Evolutionary conservation across 2,329 filamentous ascomycete species (phyloP).

Genomic region (Exophiala calicioides): DNA sequence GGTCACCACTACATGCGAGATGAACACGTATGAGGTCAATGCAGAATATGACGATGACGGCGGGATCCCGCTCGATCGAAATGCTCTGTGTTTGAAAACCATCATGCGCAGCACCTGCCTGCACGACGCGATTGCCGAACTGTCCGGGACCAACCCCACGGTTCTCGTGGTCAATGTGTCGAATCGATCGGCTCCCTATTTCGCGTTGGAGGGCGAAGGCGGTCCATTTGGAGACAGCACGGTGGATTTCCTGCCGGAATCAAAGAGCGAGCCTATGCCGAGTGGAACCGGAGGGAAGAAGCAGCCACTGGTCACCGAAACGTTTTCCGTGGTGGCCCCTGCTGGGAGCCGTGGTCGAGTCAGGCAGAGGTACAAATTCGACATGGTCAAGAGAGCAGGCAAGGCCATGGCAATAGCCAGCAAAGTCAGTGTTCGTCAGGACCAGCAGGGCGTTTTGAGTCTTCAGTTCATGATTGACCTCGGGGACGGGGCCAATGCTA

Average conservation of each 20-base stretch:
- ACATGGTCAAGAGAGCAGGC: constrained; percentile 78
- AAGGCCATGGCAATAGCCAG: constrained; percentile 91
- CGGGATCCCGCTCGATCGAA: constrained; percentile 84
- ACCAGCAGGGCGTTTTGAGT: constrained; percentile 86
- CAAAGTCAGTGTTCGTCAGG: constrained; percentile 88
- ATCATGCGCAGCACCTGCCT: constrained; percentile 73
- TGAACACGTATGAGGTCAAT: constrained; percentile 74
- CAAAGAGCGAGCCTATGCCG: constrained; percentile 42
- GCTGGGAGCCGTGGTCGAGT: constrained; percentile 61
- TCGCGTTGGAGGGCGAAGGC: constrained; percentile 70
- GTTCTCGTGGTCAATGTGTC: constrained; percentile 69
- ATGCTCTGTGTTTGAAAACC: constrained; percentile 81
- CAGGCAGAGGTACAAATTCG: constrained; percentile 81
- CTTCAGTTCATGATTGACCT: constrained; percentile 95
- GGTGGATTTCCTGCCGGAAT: constrained; percentile 60
- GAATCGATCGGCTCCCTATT: constrained; percentile 62
- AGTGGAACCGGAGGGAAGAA: constrained; percentile 35
- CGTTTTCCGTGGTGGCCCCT: constrained; percentile 58
- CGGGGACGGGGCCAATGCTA: constrained; percentile 52
- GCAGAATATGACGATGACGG: constrained; percentile 58
- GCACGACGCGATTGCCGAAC: constrained; percentile 53
- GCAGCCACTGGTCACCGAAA: constrained; percentile 49
- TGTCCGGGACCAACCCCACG: constrained; percentile 68
- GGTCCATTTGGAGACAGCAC: constrained; percentile 60
- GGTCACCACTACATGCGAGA: constrained; percentile 83